Evolutionary conservation across 73 alveolate genomes (phyloP).

Genomic region (Paramecium tetraurelia): DNA sequence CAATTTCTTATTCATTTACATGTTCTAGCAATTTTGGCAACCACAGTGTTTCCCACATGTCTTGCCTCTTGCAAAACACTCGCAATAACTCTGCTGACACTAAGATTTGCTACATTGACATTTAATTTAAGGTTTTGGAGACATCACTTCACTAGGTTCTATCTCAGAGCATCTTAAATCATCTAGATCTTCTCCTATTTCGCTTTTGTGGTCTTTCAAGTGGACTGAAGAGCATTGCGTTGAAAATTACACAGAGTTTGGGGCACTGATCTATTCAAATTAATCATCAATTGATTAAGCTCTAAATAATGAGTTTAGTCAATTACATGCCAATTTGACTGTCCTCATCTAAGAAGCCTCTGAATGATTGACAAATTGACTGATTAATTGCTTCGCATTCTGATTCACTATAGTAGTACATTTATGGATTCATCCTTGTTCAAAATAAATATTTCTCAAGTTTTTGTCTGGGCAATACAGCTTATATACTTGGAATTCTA

Average conservation of each 20-base stretch:
- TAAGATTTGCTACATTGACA: not conserved
- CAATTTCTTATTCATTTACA: not conserved
- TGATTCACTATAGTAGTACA: not conserved
- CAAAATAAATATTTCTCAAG: not conserved
- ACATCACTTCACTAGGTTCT: not conserved
- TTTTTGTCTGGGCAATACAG: not conserved
- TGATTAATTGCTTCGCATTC: not conserved
- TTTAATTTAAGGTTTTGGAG: not conserved
- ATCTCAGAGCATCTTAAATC: not conserved
- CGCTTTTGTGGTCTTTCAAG: not conserved
- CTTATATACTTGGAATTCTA: not conserved
- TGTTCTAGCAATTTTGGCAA: not conserved
- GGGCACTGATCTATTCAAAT: not conserved
- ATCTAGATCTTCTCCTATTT: not conserved
- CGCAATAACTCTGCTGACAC: not conserved
- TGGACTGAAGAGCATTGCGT: not conserved
- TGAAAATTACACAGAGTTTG: not conserved
- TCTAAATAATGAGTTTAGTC: not conserved
- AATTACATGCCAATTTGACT: not conserved
- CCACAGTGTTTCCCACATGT: not conserved
- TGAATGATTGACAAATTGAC: not conserved
- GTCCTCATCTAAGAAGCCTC: not conserved
- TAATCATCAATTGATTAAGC: not conserved
- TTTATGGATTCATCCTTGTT: not conserved
- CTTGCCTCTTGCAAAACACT: slow-evolving; percentile 10